A percentile compares a stretch with the other conserved stretches of the same genome.
Evolutionary conservation across 2,329 filamentous ascomycete genomes (phyloP).

Genomic region (Periglandula ipomoeae): DNA sequence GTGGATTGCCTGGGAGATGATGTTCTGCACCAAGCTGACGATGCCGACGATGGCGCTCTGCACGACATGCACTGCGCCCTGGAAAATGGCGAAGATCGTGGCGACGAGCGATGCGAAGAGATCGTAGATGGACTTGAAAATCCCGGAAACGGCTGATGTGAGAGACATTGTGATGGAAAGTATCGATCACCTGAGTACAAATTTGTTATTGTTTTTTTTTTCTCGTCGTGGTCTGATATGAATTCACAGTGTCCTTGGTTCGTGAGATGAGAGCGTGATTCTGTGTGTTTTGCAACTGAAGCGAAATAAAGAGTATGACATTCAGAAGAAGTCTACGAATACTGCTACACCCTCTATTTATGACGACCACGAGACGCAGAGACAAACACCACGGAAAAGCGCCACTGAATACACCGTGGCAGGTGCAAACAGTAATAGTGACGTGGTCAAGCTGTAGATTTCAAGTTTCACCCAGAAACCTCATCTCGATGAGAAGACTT

Average conservation of each 20-base stretch:
- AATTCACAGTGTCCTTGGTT: too few relatives aligned
- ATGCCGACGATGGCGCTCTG: slow-evolving; percentile 28
- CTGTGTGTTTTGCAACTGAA: too few relatives aligned
- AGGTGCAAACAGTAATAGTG: background rate
- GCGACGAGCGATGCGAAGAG: slow-evolving; percentile 28
- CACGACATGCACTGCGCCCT: slow-evolving; percentile 23
- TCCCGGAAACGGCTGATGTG: slow-evolving; percentile 25
- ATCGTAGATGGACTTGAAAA: slow-evolving; percentile 33
- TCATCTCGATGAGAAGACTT: background rate
- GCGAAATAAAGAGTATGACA: background rate
- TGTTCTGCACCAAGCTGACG: slow-evolving; percentile 25
- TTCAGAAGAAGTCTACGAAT: background rate
- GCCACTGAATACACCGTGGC: background rate
- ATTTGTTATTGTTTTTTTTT: background rate
- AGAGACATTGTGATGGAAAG: slow-evolving; percentile 20
- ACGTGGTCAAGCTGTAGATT: background rate
- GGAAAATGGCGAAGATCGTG: slow-evolving; percentile 24
- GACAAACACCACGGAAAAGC: background rate
- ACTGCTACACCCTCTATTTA: background rate
- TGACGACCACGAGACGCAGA: background rate
- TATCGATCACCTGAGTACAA: too few relatives aligned
- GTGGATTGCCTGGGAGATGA: slow-evolving; percentile 26
- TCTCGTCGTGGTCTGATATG: background rate
- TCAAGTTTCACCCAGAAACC: background rate
- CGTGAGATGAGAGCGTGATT: too few relatives aligned